Percentiles rank a stretch among this genome's conserved stretches.
Evolutionary conservation across 2,329 filamentous ascomycete species (phyloP).

Genomic region (Orbilia quercus): DNA sequence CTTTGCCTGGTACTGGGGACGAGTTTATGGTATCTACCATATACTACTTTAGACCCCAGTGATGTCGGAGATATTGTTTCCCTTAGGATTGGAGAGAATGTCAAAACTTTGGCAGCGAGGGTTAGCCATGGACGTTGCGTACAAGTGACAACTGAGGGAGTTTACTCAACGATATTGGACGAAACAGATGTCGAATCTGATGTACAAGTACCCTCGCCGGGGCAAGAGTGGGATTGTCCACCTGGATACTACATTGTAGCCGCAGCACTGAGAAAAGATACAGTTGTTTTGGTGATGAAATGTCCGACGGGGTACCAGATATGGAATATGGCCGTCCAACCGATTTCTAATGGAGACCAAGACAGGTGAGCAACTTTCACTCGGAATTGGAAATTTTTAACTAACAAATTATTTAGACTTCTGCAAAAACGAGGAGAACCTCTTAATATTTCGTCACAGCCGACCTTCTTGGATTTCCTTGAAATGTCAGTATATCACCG

Average conservation of each 20-base stretch:
- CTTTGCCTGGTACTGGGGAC: constrained; percentile 35
- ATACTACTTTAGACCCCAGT: constrained; percentile 31
- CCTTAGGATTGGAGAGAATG: constrained; percentile 34
- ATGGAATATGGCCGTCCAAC: constrained; percentile 46
- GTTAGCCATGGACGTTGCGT: constrained; percentile 33
- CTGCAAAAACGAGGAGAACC: constrained; percentile 19
- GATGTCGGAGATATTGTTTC: constrained; percentile 41
- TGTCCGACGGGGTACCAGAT: constrained; percentile 16
- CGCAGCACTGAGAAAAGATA: constrained; percentile 27
- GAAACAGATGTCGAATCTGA: constrained; percentile 44
- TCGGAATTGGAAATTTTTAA: not conserved
- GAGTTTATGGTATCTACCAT: constrained; percentile 37
- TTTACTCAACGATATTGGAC: constrained; percentile 43
- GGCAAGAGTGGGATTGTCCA: constrained; percentile 54
- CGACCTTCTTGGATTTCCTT: constrained; percentile 43
- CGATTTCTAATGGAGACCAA: constrained; percentile 33
- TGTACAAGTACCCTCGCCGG: constrained; percentile 34
- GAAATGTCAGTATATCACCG: constrained; percentile 13
- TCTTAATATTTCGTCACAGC: constrained; percentile 28
- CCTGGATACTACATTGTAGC: constrained; percentile 17
- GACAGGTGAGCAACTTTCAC: constrained; percentile 18
- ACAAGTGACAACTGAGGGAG: constrained; percentile 40
- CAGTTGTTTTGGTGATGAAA: constrained; percentile 30
- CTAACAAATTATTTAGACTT: constrained; percentile 22
- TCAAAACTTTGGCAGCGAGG: constrained; percentile 23